A percentile compares a stretch with the other conserved stretches of the same genome.
phyloP scores from a whole-genome alignment of 2,329 filamentous ascomycete genomes.

The Sporothrix pseudoabietina region DNA sequence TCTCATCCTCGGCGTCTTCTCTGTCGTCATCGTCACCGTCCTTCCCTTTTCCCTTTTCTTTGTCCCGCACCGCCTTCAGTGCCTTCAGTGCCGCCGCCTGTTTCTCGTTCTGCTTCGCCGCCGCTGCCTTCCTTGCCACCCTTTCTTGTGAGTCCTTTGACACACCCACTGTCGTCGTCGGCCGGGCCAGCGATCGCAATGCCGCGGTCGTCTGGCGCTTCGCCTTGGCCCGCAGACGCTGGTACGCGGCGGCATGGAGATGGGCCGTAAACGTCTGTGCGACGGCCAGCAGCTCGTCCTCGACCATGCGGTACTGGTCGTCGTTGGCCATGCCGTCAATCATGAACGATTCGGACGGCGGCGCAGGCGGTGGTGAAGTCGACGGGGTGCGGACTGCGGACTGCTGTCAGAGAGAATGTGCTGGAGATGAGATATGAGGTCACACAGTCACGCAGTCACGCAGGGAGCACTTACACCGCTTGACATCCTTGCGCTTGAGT shows the following conservation, averaged over 20 bases:
- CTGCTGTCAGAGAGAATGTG: not conserved
- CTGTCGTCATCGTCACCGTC: conserved; percentile 32
- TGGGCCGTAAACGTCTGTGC: conserved; percentile 73
- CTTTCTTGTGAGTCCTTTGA: conserved; percentile 41
- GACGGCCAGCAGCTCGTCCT: conserved; percentile 72
- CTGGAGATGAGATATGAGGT: not conserved
- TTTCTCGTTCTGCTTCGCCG: conserved; percentile 43
- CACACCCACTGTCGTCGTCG: conserved; percentile 46
- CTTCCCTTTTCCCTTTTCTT: conserved; percentile 11
- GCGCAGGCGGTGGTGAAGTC: conserved; percentile 41
- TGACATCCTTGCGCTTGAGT: not conserved
- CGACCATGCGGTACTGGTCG: conserved; percentile 78
- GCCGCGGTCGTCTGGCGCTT: conserved; percentile 54
- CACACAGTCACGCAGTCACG: too few species aligned
- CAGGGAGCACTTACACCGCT: not conserved
- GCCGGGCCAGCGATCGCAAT: conserved; percentile 55
- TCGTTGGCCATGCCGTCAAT: conserved; percentile 64
- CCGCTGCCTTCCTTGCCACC: conserved; percentile 39
- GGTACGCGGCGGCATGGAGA: conserved; percentile 76
- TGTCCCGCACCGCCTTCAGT: not conserved
- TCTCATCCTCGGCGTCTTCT: conserved; percentile 39
- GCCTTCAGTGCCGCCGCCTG: conserved; percentile 41
- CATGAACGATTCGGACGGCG: conserved; percentile 53
- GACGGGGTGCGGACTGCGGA: conserved; percentile 39
- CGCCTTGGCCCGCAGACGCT: conserved; percentile 51